Base-by-base conservation (phyloP, 805 yeast genomes). In the Metschnikowia orientalis region DNA sequence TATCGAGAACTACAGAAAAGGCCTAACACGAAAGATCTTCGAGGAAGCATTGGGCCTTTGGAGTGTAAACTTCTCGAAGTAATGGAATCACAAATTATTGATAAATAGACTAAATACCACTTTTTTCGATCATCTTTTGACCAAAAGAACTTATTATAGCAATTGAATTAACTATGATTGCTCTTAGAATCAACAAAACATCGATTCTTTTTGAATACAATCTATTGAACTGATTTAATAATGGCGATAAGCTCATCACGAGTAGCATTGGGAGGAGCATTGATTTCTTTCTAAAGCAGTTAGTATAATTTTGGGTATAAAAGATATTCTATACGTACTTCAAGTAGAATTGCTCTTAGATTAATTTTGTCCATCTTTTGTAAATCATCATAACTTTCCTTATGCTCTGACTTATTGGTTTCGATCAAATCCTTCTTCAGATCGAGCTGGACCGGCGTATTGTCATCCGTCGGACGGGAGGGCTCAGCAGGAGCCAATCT, bases 1-100 rank as follows among this genome's bases (percentile, higher is more conserved):
- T 50, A 73, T 87, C 6, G 63, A 63, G 6, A 74, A 78, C 47
- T 81, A 79, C 26, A 60, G 62, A 16, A 44, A 48, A 13, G 86
- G 87, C 1, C 66, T 81, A 20, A 75, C 79, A 1, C 67, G 78
- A 67, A 47, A 58, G 12, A 49, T 74, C n/a, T 79, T 75, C 43
- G 67, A 70, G 28, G 52, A 58, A 3, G 81, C 66, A 10, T 38
- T 73, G 15, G 35, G 47, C 23, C 43, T 46, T 16, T 69, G 76
- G 43, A 30, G 37, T 2, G 23, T 9, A n/a, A n/a, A n/a, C n/a
- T n/a, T n/a, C n/a, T n/a, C n/a, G n/a, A n/a, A n/a, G n/a, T n/a
- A n/a, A n/a, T n/a, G 10, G 5, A 20, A n/a, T 20, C 23, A 20
- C 11, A 8, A 20, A 20, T 20, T 20, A 4, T 20, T 10, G 6